Base-by-base conservation (phyloP, 2,329 filamentous ascomycete species). In the Penicillium sp. region DNA sequence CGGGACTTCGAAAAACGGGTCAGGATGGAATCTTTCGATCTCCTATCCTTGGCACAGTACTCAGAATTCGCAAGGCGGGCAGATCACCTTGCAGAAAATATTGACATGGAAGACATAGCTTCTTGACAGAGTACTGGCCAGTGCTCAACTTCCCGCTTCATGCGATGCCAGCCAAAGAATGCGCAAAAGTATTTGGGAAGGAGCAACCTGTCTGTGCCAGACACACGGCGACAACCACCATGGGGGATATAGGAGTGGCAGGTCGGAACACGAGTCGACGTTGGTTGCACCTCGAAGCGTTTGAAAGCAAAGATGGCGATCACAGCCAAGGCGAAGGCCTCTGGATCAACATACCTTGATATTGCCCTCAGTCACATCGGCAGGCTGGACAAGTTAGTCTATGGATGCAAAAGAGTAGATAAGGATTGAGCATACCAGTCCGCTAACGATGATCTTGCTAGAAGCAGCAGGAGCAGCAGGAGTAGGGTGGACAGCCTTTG, bases 261-360 rank as follows among this genome's bases (percentile, higher is more conserved):
- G 56, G 61, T 68, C 66, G 67, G 60, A 68, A 66, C 57, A 65
- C 67, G 65, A 66, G 66, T 68, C 61, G 66, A 67, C 68, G 66
- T 68, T 70, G 70, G 68, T 71, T 69, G 70, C 71, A 71, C 70
- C 71, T 70, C 74, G 62, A 68, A 65, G 67, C 69, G 72, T 68
- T 74, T 68, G 72, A 77, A 71, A 76, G 70, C 64, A 70, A 75
- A 80, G 74, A 79, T 81, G 85, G 84, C 87, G 86, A 89, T 84
- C 84, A 87, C 88, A 83, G 86, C 87, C 86, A 83, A 84, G 82
- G 86, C 78, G 75, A 80, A 73, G 80, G 85, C 87, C 88, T 88
- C 83, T 89, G 86, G 83, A 87, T 92, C 90, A 92, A 99, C 95
- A 96, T 99, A 99, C 95, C 95, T 99, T 98, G 83, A 99, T 96